Percentiles rank a stretch among this genome's conserved stretches.
These are phyloP conservation scores for Phialemonium atrogriseum DNA, from an alignment of 2,329 filamentous ascomycete genomes.

Conservation along the genomic window DNA sequence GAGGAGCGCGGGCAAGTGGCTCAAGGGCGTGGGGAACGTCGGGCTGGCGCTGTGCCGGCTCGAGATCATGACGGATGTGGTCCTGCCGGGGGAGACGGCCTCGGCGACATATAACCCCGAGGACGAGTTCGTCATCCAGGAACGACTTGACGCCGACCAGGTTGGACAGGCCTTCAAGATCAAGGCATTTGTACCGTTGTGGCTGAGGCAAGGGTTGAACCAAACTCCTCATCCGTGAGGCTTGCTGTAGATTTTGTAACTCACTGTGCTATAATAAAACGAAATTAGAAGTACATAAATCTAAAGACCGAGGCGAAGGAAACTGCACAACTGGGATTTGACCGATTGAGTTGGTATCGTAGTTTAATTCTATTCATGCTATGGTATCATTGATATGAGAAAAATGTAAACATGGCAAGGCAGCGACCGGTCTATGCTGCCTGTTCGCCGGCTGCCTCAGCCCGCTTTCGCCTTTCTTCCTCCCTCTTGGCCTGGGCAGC, in stretches of 20 bases:
- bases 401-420: neutral
- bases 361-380: neutral
- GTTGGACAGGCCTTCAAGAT: slow-evolving; percentile 41
- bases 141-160: slow-evolving; percentile 1
- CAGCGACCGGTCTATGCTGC: neutral
- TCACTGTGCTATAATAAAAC: neutral
- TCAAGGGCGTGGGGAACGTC: slow-evolving; percentile 73
- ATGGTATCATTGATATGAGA: slow-evolving; percentile 2
- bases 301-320: too few relatives aligned
- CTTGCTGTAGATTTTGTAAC: neutral
- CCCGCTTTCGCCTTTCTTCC: slow-evolving; percentile 37
- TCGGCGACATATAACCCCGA: slow-evolving; percentile 53
- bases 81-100: slow-evolving; percentile 59
- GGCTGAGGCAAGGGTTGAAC: slow-evolving; percentile 44
- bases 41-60: slow-evolving; percentile 81
- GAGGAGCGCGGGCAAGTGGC: slow-evolving; percentile 72
- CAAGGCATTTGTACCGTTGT: slow-evolving; percentile 61
- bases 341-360: neutral
- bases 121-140: slow-evolving; percentile 50
- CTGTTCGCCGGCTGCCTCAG: slow-evolving; percentile 25
- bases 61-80: slow-evolving; percentile 81
- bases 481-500: slow-evolving; percentile 46
- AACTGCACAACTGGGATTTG: too few relatives aligned
- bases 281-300: too few relatives aligned
- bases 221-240: neutral